Evolutionary conservation across 805 yeast genomes (phyloP).

Genomic region (Pichia sporocuriosa): DNA sequence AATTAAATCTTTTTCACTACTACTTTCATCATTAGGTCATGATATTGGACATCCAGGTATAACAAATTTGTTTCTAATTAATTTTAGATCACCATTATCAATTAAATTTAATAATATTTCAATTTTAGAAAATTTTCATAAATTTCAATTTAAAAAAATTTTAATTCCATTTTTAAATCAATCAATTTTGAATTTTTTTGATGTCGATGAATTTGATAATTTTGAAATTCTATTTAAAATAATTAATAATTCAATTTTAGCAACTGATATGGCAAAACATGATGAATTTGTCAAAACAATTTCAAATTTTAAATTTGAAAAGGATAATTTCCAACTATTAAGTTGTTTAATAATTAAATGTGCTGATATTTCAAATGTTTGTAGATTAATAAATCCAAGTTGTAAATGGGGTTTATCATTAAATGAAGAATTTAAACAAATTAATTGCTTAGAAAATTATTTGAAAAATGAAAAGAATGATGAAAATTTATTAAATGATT

Average conservation of each 20-base stretch:
- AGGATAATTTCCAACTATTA: constrained; percentile 35
- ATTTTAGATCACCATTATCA: constrained; percentile 58
- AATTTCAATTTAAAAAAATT: constrained; percentile 50
- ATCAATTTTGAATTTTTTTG: constrained; percentile 16
- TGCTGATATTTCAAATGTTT: constrained; percentile 92
- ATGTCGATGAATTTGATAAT: constrained; percentile 32
- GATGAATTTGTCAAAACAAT: constrained; percentile 58
- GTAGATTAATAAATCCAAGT: constrained; percentile 69
- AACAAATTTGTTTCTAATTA: constrained; percentile 66
- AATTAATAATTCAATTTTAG: constrained; percentile 38
- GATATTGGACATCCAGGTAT: constrained; percentile 96
- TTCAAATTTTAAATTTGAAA: constrained; percentile 25
- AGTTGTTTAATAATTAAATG: constrained; percentile 76
- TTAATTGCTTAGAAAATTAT: constrained; percentile 42
- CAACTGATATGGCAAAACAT: constrained; percentile 94
- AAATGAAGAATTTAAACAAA: constrained; percentile 69
- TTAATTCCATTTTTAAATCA: constrained; percentile 15
- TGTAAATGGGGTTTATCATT: constrained; percentile 84
- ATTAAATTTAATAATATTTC: constrained; percentile 55
- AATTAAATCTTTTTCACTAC: constrained; percentile 48
- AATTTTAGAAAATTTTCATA: constrained; percentile 79
- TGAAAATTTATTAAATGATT: constrained; percentile 7
- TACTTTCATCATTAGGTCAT: constrained; percentile 86
- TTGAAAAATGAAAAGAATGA: not conserved
- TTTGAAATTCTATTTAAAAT: constrained; percentile 5